Evolutionary conservation across 225 moss, liverwort and hornwort genomes (phyloP).

Genomic region (Thuidium tamariscinum): DNA sequence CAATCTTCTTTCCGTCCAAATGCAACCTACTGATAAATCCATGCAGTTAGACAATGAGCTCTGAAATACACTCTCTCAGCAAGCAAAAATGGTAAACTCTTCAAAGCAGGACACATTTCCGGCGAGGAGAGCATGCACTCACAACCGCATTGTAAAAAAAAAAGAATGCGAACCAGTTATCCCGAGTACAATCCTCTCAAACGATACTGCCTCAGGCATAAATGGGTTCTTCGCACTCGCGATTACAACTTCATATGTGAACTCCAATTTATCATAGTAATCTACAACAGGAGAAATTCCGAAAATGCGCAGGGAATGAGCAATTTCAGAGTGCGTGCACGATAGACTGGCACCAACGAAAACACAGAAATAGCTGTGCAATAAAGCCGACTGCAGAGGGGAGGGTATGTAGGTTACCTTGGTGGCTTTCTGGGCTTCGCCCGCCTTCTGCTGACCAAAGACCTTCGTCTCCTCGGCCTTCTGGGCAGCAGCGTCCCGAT

Average conservation of each 20-base stretch:
- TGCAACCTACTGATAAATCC: no score
- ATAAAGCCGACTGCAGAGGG: rapidly evolving
- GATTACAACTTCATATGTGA: not conserved
- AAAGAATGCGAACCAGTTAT: not conserved
- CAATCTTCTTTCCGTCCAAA: not conserved
- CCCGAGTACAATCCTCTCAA: no score
- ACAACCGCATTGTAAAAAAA: not conserved
- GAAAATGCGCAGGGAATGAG: not conserved
- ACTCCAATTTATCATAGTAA: not conserved
- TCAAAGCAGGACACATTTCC: no score
- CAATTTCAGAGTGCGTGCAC: not conserved
- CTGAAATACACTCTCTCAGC: no score
- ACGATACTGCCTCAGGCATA: no score
- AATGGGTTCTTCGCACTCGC: not conserved
- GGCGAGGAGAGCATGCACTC: not conserved
- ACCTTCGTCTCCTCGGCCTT: not conserved
- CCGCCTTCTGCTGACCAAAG: not conserved
- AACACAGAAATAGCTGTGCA: rapidly evolving
- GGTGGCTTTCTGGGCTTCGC: not conserved
- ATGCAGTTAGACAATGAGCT: no score
- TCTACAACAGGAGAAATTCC: no score
- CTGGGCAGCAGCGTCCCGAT: not conserved
- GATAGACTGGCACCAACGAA: not conserved
- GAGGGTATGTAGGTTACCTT: not conserved
- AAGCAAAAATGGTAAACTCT: no score